Base-by-base conservation (phyloP, 2,329 filamentous ascomycete genomes). In the Hortaea sp. region DNA sequence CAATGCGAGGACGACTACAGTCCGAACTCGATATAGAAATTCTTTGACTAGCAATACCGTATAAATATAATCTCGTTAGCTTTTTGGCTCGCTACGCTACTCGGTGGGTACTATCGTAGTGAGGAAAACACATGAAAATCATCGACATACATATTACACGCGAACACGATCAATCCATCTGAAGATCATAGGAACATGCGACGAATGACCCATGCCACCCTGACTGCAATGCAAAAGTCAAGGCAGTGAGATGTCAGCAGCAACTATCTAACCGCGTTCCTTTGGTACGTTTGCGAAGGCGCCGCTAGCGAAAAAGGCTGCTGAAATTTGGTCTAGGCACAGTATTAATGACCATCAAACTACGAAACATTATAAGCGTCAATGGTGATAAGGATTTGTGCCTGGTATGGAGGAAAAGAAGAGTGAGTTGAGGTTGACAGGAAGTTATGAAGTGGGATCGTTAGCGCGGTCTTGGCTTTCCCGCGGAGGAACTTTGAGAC, bases 261-360 rank as follows among this genome's bases (percentile, higher is more conserved):
- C 80, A 79, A 79, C 88, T 94, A 95, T 95, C 88, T 94, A 95
- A 90, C 88, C 77, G 84, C 81, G 82, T 79, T 76, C 85, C 83
- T 85, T 87, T 53, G 50, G 40, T 20, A 20, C 20, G 43, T 63
- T 66, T 64, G 70, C 70, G 78, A 85, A 88, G 87, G 85, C 83
- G 83, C 85, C 80, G 88, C 85, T 95, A 95, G 89, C 89, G 89
- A 94, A 88, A 86, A 85, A 85, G 84, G 84, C 84, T 86, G 84
- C 82, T 71, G 32, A 66, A 63, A 63, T 70, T 85, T 72, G 66
- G 65, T 95, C 85, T 95, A 66, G 86, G 86, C 89, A 92, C 81
- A 72, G 29, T 69, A 69, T 40, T 77, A 92, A 95, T 95, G 89
- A 81, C 89, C 88, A 87, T 78, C 78, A 83, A 81, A 77, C 81